These are phyloP conservation scores for Tylopilus sp. DNA, from an alignment of 768 basidiomycete species.

Conservation along the genomic window DNA sequence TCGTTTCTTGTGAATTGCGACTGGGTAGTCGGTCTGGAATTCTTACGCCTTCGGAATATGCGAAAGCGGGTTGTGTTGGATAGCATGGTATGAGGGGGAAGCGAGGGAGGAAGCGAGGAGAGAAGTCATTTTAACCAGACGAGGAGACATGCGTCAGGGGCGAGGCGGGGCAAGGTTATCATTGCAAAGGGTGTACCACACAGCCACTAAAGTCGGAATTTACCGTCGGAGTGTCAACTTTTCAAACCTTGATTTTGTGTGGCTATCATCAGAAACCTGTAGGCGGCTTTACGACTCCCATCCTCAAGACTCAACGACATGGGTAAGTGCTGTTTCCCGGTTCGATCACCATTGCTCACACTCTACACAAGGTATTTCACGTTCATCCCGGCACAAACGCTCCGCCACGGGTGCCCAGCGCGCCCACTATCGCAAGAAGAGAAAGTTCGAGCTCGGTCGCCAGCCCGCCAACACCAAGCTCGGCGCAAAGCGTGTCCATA, in stretches of 20 bases:
- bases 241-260: conserved; percentile 37
- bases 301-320: conserved; percentile 74
- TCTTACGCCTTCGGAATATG: conserved; percentile 44
- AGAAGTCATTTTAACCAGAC: conserved; percentile 22
- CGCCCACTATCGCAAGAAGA: conserved; percentile 98
- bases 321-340: conserved; percentile 53
- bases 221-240: conserved; percentile 28
- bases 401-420: conserved; percentile 89
- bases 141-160: conserved; percentile 18
- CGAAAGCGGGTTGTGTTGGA: conserved; percentile 32
- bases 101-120: conserved; percentile 24
- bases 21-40: conserved; percentile 31
- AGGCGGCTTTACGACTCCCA: conserved; percentile 35
- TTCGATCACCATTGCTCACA: conserved; percentile 6
- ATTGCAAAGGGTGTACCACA: not conserved
- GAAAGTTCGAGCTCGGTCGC: conserved; percentile 99
- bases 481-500: conserved; percentile 92
- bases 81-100: conserved; percentile 22
- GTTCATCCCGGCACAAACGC: conserved; percentile 96
- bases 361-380: conserved; percentile 80
- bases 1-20: conserved; percentile 64
- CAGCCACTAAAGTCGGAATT: conserved; percentile 23
- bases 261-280: conserved; percentile 53
- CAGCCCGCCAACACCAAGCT: conserved; percentile 98
- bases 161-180: conserved; percentile 19